Conservation (phyloP, 2,329 filamentous ascomycete species). For the Orbilia quercus region DNA sequence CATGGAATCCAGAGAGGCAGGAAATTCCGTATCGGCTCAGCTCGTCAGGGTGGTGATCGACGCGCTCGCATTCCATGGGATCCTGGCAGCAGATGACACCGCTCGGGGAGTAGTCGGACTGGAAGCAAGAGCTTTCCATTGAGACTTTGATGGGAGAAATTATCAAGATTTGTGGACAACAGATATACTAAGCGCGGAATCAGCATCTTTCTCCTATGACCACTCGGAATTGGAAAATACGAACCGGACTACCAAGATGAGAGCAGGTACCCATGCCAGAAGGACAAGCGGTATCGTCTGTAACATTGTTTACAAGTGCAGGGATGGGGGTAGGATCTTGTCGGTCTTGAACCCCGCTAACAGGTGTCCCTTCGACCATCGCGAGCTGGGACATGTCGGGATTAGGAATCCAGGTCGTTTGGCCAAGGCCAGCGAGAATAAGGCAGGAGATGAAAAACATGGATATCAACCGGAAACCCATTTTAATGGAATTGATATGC, state of each 20-base stretch:
- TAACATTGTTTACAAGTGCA: background rate
- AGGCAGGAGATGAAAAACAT: slow-evolving; percentile 24
- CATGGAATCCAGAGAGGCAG: slow-evolving; percentile 12
- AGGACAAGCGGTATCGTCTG: background rate
- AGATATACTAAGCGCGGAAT: slow-evolving; percentile 14
- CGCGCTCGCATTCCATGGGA: slow-evolving; percentile 28
- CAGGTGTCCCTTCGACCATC: background rate
- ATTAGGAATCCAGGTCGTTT: slow-evolving; percentile 25
- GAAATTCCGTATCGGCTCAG: background rate
- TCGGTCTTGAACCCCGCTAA: background rate
- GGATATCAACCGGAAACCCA: slow-evolving; percentile 14
- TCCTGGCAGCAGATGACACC: slow-evolving; percentile 38
- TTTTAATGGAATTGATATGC: slow-evolving; percentile 9
- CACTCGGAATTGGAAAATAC: background rate
- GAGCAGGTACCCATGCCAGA: slow-evolving; percentile 21
- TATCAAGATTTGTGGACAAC: slow-evolving; percentile 40
- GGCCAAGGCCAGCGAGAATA: slow-evolving; percentile 14
- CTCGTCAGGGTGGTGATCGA: slow-evolving; percentile 13
- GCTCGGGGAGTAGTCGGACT: background rate
- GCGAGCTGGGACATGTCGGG: background rate
- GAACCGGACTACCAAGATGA: slow-evolving; percentile 24
- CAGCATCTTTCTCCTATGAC: background rate
- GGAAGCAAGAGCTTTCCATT: slow-evolving; percentile 38
- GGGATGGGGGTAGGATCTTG: background rate
- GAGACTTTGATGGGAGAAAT: slow-evolving; percentile 24